Conservation (phyloP, 805 yeast genomes). For the Monosporozyma siamensis region DNA sequence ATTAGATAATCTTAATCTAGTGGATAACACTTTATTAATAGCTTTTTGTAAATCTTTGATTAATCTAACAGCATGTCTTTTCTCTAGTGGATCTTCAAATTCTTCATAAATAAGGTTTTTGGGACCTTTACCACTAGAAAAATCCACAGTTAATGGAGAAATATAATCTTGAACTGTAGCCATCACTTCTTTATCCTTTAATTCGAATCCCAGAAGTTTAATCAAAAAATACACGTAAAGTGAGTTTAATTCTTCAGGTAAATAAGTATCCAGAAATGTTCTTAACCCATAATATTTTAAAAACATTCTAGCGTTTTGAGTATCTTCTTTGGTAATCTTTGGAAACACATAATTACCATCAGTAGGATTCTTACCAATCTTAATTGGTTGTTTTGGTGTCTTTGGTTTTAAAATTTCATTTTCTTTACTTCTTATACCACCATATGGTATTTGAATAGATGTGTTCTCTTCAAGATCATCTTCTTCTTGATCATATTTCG, state of each 20-base stretch:
- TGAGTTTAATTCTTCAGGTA: conserved; percentile 52
- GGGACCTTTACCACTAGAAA: background rate
- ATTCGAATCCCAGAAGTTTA: conserved; percentile 53
- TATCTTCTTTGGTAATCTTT: conserved; percentile 34
- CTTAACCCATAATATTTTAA: conserved; percentile 53
- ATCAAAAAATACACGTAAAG: conserved; percentile 50
- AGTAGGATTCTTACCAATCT: conserved; percentile 19
- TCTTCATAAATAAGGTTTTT: conserved; percentile 14
- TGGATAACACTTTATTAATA: conserved; percentile 49
- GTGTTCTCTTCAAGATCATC: conserved; percentile 2
- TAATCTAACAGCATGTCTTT: conserved; percentile 37
- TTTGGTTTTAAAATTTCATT: conserved; percentile 11
- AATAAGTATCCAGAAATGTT: conserved; percentile 48
- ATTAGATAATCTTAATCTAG: conserved; percentile 45
- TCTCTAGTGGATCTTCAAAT: conserved; percentile 33
- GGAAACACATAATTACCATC: conserved; percentile 32
- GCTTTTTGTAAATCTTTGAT: conserved; percentile 52
- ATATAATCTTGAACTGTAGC: conserved; percentile 19
- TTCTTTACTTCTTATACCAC: conserved; percentile 5
- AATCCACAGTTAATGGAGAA: conserved; percentile 13
- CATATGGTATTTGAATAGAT: conserved; percentile 1
- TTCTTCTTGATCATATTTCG: background rate
- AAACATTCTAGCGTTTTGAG: conserved; percentile 40
- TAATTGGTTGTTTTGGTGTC: conserved; percentile 16
- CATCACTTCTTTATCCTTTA: conserved; percentile 30